Percentiles rank a stretch among this genome's conserved stretches.
Evolutionary conservation across 208 protist genomes (phyloP).

Genomic region (Leishmania lainsoni): DNA sequence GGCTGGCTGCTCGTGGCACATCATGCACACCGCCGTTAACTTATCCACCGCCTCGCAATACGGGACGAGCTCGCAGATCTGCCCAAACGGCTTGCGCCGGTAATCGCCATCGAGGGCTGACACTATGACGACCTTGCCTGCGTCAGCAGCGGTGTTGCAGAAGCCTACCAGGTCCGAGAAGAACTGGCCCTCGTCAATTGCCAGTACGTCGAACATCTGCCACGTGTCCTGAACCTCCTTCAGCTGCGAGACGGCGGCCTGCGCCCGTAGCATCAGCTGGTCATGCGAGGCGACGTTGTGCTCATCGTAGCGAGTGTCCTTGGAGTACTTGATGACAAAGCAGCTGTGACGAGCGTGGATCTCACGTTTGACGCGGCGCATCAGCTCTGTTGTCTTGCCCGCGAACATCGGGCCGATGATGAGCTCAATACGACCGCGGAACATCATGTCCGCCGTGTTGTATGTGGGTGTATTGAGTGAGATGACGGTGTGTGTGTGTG

Average conservation of each 20-base stretch:
- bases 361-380: slow-evolving; percentile 88
- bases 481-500: not conserved
- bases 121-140: slow-evolving; percentile 94
- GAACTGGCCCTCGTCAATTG: slow-evolving; percentile 94
- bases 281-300: slow-evolving; percentile 87
- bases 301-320: slow-evolving; percentile 88
- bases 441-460: slow-evolving; percentile 8
- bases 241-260: slow-evolving; percentile 63
- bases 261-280: slow-evolving; percentile 55
- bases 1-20: slow-evolving; percentile 79
- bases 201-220: slow-evolving; percentile 88
- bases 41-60: slow-evolving; percentile 91
- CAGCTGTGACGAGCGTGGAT: slow-evolving; percentile 75
- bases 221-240: slow-evolving; percentile 61
- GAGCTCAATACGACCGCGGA: slow-evolving; percentile 73
- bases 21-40: slow-evolving; percentile 92
- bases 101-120: slow-evolving; percentile 95
- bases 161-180: slow-evolving; percentile 94
- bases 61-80: slow-evolving; percentile 87
- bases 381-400: slow-evolving; percentile 95
- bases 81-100: slow-evolving; percentile 86
- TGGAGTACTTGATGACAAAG: slow-evolving; percentile 93
- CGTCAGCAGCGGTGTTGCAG: slow-evolving; percentile 77
- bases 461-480: not conserved
- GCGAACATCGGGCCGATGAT: slow-evolving; percentile 97